These are phyloP conservation scores for Aureobasidium subglaciale DNA, from an alignment of 2,329 filamentous ascomycete genomes.

Conservation along the genomic window DNA sequence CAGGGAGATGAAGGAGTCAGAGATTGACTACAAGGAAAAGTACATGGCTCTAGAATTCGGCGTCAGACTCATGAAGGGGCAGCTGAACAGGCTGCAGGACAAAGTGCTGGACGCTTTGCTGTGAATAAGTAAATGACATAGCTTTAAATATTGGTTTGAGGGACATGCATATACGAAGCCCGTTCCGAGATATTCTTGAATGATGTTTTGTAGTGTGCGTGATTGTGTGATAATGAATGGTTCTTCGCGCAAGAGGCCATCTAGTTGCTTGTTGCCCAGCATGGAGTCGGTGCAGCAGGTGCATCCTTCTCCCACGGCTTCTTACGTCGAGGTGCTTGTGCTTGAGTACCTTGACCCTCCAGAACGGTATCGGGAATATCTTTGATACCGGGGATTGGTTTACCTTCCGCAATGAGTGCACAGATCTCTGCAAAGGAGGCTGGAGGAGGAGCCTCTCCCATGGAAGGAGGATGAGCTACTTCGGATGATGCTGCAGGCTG, in stretches of 20 bases:
- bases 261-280: constrained; percentile 4
- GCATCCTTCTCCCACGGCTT: constrained; percentile 75
- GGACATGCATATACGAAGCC: too few relatives aligned
- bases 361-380: constrained; percentile 78
- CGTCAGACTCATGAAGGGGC: constrained; percentile 25
- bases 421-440: constrained; percentile 80
- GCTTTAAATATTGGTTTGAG: neutral
- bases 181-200: too few relatives aligned
- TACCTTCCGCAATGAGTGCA: constrained; percentile 72
- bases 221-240: too few relatives aligned
- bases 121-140: neutral
- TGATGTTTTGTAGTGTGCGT: too few relatives aligned
- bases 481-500: constrained; percentile 14
- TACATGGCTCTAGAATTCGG: constrained; percentile 27
- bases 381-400: constrained; percentile 78
- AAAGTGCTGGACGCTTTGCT: constrained; percentile 24
- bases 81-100: constrained; percentile 26
- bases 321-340: constrained; percentile 46
- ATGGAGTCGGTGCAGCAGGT: constrained; percentile 7
- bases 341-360: constrained; percentile 57
- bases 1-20: constrained; percentile 3
- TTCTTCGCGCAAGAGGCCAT: neutral
- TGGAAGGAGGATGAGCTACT: neutral
- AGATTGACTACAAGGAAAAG: constrained; percentile 26
- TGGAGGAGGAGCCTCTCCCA: constrained; percentile 61